These are phyloP conservation scores for Debaryomyces udenii DNA, from an alignment of 1,139 yeast genomes.

Conservation along the genomic window DNA sequence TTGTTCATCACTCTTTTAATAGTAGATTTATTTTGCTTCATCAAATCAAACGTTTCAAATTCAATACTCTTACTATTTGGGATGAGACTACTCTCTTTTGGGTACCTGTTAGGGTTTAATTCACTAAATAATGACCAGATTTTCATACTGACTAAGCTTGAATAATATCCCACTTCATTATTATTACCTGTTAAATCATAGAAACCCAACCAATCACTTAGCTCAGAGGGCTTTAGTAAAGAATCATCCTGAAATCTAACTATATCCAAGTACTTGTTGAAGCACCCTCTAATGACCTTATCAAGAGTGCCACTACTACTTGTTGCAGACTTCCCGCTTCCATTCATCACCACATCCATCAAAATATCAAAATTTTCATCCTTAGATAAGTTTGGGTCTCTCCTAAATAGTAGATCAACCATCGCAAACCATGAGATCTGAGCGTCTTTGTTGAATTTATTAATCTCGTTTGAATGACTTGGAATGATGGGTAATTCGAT, in stretches of 20 bases:
- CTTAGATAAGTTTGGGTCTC: slow-evolving; percentile 50
- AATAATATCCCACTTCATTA: slow-evolving; percentile 55
- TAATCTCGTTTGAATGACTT: slow-evolving; percentile 13
- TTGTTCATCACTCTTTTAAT: slow-evolving; percentile 28
- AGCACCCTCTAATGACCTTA: slow-evolving; percentile 72
- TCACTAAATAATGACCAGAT: slow-evolving; percentile 71
- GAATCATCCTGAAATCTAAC: slow-evolving; percentile 66
- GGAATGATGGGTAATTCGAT: slow-evolving; percentile 15
- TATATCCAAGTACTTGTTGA: slow-evolving; percentile 58
- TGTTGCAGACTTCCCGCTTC: slow-evolving; percentile 44
- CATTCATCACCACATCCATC: slow-evolving; percentile 34
- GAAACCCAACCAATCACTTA: slow-evolving; percentile 80
- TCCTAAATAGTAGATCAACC: slow-evolving; percentile 56
- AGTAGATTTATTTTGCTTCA: slow-evolving; percentile 32
- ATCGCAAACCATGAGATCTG: slow-evolving; percentile 63
- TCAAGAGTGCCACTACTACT: slow-evolving; percentile 56
- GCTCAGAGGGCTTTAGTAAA: slow-evolving; percentile 58
- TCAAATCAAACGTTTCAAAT: slow-evolving; percentile 42
- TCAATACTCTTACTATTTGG: slow-evolving; percentile 46
- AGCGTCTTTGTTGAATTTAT: slow-evolving; percentile 47
- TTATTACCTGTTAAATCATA: slow-evolving; percentile 53
- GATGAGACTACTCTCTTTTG: slow-evolving; percentile 28
- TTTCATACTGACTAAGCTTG: slow-evolving; percentile 61
- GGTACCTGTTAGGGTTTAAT: slow-evolving; percentile 41
- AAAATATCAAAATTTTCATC: slow-evolving; percentile 51